phyloP scores from a whole-genome alignment of 345 rosid species.

The Acer yangbiense region DNA sequence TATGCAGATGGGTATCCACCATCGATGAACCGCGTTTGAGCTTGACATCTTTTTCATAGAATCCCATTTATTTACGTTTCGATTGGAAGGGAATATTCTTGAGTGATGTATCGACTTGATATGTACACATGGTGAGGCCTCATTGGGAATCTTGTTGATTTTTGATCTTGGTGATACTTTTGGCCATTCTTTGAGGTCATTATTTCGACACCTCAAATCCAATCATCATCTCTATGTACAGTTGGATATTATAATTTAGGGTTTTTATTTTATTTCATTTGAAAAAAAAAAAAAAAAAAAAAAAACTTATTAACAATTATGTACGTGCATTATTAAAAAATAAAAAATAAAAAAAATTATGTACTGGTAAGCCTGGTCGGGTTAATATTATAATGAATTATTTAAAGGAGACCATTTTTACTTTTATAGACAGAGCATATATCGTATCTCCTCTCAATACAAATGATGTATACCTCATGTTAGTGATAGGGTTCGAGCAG shows the following conservation, averaged over 20 bases:
- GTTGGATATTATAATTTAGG: background rate
- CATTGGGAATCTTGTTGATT: conserved; percentile 20
- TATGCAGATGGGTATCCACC: conserved; percentile 24
- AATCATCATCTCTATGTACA: background rate
- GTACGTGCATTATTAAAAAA: no score
- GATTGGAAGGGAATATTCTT: conserved; percentile 24
- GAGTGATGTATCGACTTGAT: background rate
- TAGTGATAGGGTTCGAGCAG: no score
- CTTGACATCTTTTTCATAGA: background rate
- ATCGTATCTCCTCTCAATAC: no score
- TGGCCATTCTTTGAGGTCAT: conserved; percentile 22
- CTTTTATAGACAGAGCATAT: no score
- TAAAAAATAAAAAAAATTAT: no score
- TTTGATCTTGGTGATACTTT: conserved; percentile 7
- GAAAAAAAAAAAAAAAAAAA: no score
- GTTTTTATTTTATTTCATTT: no score
- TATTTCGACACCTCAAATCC: conserved; percentile 25
- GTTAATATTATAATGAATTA: no score
- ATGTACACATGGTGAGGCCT: conserved; percentile 19
- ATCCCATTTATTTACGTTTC: background rate
- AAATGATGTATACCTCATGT: no score
- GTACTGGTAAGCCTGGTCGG: no score
- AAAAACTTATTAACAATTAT: no score
- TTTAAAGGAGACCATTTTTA: no score
- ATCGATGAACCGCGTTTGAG: conserved; percentile 35